phyloP scores from a whole-genome alignment of 2,329 filamentous ascomycete genomes.

The Alternaria sp. region DNA sequence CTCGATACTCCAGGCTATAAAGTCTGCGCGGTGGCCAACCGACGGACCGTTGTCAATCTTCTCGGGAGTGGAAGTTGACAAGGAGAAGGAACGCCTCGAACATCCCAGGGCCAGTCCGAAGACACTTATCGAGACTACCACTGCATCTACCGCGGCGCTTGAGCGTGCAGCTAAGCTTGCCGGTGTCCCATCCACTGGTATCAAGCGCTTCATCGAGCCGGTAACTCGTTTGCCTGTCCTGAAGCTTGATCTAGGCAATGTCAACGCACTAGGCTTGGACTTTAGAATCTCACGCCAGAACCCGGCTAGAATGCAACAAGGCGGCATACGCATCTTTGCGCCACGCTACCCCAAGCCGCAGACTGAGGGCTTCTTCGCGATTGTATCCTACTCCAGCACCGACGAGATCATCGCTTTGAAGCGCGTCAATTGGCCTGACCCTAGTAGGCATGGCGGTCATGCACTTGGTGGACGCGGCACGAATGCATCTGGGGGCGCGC shows the following conservation, averaged over 20 bases:
- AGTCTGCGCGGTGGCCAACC: constrained; percentile 88
- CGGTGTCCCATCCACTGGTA: constrained; percentile 57
- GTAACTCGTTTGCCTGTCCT: constrained; percentile 74
- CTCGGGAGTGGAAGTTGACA: constrained; percentile 69
- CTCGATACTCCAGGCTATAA: constrained; percentile 86
- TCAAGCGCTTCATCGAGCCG: constrained; percentile 65
- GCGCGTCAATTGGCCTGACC: constrained; percentile 75
- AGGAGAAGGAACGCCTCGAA: constrained; percentile 55
- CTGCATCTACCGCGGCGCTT: constrained; percentile 28
- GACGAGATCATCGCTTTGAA: constrained; percentile 89
- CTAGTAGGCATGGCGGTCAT: constrained; percentile 8
- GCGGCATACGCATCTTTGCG: constrained; percentile 79
- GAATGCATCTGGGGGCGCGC: constrained; percentile 24
- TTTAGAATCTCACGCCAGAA: constrained; percentile 74
- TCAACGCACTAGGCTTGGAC: constrained; percentile 70
- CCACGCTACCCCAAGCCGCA: constrained; percentile 94
- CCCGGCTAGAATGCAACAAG: constrained; percentile 44
- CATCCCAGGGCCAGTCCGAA: constrained; percentile 48
- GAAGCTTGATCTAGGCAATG: constrained; percentile 65
- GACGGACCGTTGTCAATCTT: constrained; percentile 82
- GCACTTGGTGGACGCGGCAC: constrained; percentile 20
- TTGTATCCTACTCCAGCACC: constrained; percentile 71
- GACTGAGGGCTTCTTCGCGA: constrained; percentile 89
- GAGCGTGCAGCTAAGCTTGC: constrained; percentile 59
- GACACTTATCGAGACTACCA: constrained; percentile 53